phyloP scores from a whole-genome alignment of 164 flowering plant species.

The Tetrastigma voinierianum region DNA sequence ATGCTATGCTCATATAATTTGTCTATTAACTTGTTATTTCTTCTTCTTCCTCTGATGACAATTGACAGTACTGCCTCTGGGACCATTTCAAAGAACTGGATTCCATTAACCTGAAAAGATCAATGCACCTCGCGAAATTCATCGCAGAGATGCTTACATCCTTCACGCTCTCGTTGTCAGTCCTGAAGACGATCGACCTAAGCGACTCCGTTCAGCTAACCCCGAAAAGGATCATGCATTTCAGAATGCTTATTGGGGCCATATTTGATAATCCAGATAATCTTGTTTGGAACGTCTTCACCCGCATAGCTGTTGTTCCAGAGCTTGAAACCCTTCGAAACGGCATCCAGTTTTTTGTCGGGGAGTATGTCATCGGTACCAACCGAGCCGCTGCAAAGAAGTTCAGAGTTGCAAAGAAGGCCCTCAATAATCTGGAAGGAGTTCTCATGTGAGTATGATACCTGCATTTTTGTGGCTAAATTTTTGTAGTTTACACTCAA shows the following conservation, averaged over 20 bases:
- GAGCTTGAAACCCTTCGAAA: constrained; percentile 67
- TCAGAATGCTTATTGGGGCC: constrained; percentile 75
- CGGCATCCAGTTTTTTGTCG: constrained; percentile 66
- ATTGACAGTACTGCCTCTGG: constrained; percentile 86
- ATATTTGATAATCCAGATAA: constrained; percentile 65
- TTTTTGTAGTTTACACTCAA: no score
- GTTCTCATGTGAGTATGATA: constrained; percentile 48
- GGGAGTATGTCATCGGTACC: constrained; percentile 45
- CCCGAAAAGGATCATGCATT: constrained; percentile 79
- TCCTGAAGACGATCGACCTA: constrained; percentile 62
- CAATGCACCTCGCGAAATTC: constrained; percentile 82
- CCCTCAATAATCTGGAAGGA: constrained; percentile 61
- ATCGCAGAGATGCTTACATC: constrained; percentile 69
- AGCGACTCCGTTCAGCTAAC: constrained; percentile 47
- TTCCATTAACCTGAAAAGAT: constrained; percentile 59
- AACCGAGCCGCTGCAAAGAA: constrained; percentile 30
- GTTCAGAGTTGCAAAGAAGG: constrained; percentile 72
- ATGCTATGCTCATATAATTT: neutral
- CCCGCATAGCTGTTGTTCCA: constrained; percentile 68
- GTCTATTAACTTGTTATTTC: neutral
- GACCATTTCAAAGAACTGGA: constrained; percentile 91
- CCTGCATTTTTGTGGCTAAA: no score
- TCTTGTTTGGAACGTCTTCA: constrained; percentile 77
- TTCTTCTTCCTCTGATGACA: neutral
- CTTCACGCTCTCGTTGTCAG: constrained; percentile 73